Percentiles rank a stretch among this genome's conserved stretches.
Evolutionary conservation across 1,284 basidiomycete species (phyloP).

Genomic region (Apiotrichum akiyoshidainum): DNA sequence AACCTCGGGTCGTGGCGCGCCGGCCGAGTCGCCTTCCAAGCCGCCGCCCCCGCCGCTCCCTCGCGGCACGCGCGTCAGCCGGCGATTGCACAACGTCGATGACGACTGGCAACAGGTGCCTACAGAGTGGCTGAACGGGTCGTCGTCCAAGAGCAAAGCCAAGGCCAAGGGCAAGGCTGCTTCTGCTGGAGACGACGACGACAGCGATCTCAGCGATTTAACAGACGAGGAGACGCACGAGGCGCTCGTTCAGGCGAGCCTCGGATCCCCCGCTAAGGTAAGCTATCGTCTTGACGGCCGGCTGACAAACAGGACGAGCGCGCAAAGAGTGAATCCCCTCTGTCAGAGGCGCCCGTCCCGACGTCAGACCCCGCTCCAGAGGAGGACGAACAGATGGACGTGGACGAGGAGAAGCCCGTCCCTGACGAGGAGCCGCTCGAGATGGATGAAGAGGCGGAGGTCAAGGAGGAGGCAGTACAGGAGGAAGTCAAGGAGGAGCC

Average conservation of each 20-base stretch:
- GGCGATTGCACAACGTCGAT: constrained; percentile 31
- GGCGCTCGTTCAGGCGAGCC: constrained; percentile 15
- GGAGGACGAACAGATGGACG: background rate
- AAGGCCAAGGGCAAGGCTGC: too few species aligned
- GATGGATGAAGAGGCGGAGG: constrained; percentile 5
- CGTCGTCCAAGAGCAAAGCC: background rate
- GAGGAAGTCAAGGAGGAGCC: constrained; percentile 17
- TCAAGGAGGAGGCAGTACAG: constrained; percentile 14
- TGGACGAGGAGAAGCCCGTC: constrained; percentile 4
- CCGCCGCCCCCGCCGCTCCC: constrained; percentile 25
- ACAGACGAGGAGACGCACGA: constrained; percentile 45
- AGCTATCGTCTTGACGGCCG: background rate
- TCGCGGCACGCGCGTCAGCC: constrained; percentile 36
- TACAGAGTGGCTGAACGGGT: constrained; percentile 42
- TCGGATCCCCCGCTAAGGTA: background rate
- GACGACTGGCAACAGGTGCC: constrained; percentile 52
- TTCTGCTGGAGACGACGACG: constrained; percentile 27
- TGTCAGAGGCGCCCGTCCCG: constrained; percentile 12
- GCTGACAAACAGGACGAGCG: constrained; percentile 3
- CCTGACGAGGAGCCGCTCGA: constrained; percentile 1
- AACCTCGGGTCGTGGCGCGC: constrained; percentile 4
- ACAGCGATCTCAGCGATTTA: constrained; percentile 47
- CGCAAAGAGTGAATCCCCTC: constrained; percentile 10
- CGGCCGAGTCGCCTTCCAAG: background rate
- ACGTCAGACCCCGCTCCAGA: too few species aligned